Conservation (phyloP, 768 basidiomycete species). For the Hemileccinum impolitum region DNA sequence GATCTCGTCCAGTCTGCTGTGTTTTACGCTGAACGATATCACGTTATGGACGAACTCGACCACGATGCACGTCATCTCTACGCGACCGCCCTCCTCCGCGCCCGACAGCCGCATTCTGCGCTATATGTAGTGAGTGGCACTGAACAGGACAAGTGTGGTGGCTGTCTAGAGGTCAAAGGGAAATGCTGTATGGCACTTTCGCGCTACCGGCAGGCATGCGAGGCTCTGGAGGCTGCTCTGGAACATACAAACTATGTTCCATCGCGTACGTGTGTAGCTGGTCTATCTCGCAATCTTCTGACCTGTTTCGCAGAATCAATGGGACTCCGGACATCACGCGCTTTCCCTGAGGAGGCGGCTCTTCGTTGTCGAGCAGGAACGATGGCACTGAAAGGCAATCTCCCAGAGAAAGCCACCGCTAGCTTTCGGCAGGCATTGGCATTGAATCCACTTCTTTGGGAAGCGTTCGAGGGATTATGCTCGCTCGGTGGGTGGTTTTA, state of each 20-base stretch:
- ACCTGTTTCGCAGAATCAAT: constrained; percentile 46
- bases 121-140: constrained; percentile 64
- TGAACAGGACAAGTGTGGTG: constrained; percentile 58
- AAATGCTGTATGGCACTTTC: constrained; percentile 71
- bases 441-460: constrained; percentile 82
- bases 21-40: constrained; percentile 88
- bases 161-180: constrained; percentile 78
- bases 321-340: constrained; percentile 47
- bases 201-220: constrained; percentile 72
- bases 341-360: constrained; percentile 70
- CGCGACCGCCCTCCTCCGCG: constrained; percentile 69
- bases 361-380: constrained; percentile 74
- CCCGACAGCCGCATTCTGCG: constrained; percentile 73
- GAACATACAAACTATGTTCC: constrained; percentile 50
- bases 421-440: constrained; percentile 71
- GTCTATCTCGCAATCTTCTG: constrained; percentile 9
- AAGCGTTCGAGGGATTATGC: constrained; percentile 89
- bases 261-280: constrained; percentile 46
- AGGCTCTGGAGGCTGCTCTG: constrained; percentile 63
- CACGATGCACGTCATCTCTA: constrained; percentile 86
- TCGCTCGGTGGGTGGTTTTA: constrained; percentile 52
- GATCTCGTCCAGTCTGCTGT: constrained; percentile 76
- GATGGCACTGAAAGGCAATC: constrained; percentile 76
- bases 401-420: constrained; percentile 64
- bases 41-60: constrained; percentile 61